Conservation (phyloP, 441 rosid species). For the Eutrema salsugineum region DNA sequence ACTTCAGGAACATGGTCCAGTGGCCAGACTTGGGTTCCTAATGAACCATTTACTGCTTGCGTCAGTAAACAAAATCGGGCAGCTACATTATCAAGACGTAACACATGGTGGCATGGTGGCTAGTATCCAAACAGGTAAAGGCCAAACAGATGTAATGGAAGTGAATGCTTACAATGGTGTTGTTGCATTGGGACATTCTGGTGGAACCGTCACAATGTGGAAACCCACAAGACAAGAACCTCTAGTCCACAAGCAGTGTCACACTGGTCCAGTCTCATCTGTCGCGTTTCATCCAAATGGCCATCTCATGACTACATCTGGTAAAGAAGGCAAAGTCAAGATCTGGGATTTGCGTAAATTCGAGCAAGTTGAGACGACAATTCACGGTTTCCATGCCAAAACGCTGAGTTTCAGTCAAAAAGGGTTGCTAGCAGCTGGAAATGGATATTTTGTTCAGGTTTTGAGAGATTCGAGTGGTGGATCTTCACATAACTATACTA, state of each 20-base stretch:
- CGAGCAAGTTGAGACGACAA: slow-evolving; percentile 66
- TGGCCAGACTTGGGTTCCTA: slow-evolving; percentile 70
- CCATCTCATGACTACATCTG: slow-evolving; percentile 93
- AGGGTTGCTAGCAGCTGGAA: slow-evolving; percentile 83
- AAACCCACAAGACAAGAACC: slow-evolving; percentile 78
- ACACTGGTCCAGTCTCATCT: slow-evolving; percentile 73
- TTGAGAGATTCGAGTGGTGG: slow-evolving; percentile 44
- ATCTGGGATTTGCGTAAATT: slow-evolving; percentile 92
- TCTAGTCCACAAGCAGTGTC: slow-evolving; percentile 80
- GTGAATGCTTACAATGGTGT: slow-evolving; percentile 80
- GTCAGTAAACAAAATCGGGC: slow-evolving; percentile 77
- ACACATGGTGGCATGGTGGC: slow-evolving; percentile 68
- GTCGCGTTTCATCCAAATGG: slow-evolving; percentile 93
- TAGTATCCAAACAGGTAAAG: slow-evolving; percentile 66
- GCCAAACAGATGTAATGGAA: slow-evolving; percentile 79
- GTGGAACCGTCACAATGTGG: slow-evolving; percentile 94
- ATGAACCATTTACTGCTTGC: slow-evolving; percentile 86
- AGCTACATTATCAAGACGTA: slow-evolving; percentile 87
- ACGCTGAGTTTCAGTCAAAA: slow-evolving; percentile 85
- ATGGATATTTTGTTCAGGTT: slow-evolving; percentile 66
- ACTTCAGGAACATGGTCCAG: slow-evolving; percentile 79
- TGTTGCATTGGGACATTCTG: slow-evolving; percentile 76
- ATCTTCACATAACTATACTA: slow-evolving; percentile 50
- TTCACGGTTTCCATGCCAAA: slow-evolving; percentile 57
- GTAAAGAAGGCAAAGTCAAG: slow-evolving; percentile 76